These are phyloP conservation scores for Crucibulum laeve DNA, from an alignment of 768 basidiomycete genomes.

Conservation along the genomic window DNA sequence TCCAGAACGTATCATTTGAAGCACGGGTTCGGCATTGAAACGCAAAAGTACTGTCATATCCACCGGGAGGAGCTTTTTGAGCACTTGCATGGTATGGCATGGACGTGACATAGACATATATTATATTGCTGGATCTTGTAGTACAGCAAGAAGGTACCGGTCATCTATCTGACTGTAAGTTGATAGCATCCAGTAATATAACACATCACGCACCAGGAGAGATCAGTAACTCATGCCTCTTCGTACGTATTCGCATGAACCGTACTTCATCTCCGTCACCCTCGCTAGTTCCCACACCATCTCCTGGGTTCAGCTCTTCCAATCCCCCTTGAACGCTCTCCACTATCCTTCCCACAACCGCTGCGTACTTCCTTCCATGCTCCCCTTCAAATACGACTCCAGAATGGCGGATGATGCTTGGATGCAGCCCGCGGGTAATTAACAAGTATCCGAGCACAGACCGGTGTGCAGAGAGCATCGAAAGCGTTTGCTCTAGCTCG, in stretches of 20 bases:
- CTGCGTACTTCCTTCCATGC: conserved; percentile 72
- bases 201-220: conserved; percentile 65
- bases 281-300: conserved; percentile 22
- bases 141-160: conserved; percentile 76
- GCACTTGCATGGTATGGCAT: too few species aligned
- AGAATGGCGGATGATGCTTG: conserved; percentile 79
- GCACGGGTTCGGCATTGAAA: too few species aligned
- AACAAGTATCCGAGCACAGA: conserved; percentile 87
- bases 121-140: conserved; percentile 69
- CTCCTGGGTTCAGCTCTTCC: conserved; percentile 68
- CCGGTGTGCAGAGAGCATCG: conserved; percentile 72
- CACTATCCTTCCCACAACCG: conserved; percentile 70
- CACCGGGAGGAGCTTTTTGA: too few species aligned
- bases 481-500: conserved; percentile 80
- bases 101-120: too few species aligned
- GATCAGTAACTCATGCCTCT: conserved; percentile 90
- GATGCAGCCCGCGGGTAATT: conserved; percentile 66
- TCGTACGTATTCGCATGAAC: conserved; percentile 89
- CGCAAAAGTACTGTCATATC: too few species aligned
- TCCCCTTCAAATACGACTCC: conserved; percentile 87
- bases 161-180: conserved; percentile 47
- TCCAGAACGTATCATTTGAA: too few species aligned
- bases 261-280: conserved; percentile 74
- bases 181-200: background rate
- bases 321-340: conserved; percentile 74